Evolutionary conservation across 805 yeast genomes (phyloP).

Genomic region (Isabelozyma gotoi): DNA sequence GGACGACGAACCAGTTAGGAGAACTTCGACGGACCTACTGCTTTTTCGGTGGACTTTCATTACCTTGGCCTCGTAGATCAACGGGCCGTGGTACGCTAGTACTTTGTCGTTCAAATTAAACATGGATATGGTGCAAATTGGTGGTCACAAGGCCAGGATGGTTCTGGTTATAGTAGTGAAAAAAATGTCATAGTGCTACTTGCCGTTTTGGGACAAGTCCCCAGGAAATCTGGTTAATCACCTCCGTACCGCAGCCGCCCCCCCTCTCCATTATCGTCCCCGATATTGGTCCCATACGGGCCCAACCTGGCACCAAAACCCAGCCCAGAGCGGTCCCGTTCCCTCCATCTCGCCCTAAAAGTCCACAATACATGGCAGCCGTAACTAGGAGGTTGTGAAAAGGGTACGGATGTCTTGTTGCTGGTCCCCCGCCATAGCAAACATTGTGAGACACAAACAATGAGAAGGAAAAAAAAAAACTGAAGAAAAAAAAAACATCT

Average conservation of each 20-base stretch:
- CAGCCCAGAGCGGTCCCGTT: no score
- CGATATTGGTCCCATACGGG: no score
- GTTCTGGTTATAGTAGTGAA: neutral
- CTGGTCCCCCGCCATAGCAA: neutral
- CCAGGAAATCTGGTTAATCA: neutral
- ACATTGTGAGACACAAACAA: neutral
- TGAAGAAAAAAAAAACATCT: slow-evolving; percentile 1
- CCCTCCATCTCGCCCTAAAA: neutral
- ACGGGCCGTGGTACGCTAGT: slow-evolving; percentile 87
- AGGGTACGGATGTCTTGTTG: no score
- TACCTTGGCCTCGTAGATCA: slow-evolving; percentile 85
- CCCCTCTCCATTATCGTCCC: no score
- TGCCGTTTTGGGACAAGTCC: neutral
- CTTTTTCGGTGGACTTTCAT: slow-evolving; percentile 61
- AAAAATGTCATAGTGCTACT: neutral
- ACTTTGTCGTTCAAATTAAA: slow-evolving; percentile 28
- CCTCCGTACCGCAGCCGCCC: neutral
- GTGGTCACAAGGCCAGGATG: neutral
- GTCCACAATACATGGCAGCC: neutral
- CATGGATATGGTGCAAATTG: neutral
- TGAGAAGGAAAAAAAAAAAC: neutral
- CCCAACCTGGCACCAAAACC: no score
- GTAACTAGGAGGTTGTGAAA: no score
- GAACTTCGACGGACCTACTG: slow-evolving; percentile 30
- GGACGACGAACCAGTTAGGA: slow-evolving; percentile 9